Conservation (phyloP, 2,329 filamentous ascomycete species). For the Blumeriella jaapii region DNA sequence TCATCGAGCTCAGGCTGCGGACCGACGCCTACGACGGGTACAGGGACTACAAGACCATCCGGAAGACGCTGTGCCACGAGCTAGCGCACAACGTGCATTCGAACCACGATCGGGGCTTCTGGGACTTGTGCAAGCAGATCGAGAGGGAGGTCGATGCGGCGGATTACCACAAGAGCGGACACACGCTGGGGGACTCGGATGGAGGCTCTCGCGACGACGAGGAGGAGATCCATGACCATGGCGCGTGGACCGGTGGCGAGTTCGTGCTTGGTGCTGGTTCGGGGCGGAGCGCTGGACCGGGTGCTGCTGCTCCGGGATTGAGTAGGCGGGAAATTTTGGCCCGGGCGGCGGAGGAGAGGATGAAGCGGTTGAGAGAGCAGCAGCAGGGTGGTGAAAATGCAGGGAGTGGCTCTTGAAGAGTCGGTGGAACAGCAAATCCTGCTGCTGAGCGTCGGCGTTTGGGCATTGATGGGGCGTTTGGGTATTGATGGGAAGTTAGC, state of each 20-base stretch:
- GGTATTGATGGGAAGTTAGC: no score
- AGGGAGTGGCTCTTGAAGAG: neutral
- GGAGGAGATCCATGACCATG: conserved; percentile 51
- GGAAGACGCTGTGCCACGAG: conserved; percentile 90
- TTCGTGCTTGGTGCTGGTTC: conserved; percentile 55
- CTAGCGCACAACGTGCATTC: conserved; percentile 83
- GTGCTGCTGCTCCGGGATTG: conserved; percentile 32
- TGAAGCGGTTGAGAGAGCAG: conserved; percentile 23
- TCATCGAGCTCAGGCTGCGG: conserved; percentile 80
- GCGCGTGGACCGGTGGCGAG: conserved; percentile 69
- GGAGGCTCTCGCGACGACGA: conserved; percentile 25
- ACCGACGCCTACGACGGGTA: conserved; percentile 94
- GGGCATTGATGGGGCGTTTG: no score
- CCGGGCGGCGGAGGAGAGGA: conserved; percentile 54
- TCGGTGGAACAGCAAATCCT: no score
- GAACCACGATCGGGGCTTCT: conserved; percentile 78
- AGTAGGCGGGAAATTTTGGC: conserved; percentile 66
- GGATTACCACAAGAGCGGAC: conserved; percentile 67
- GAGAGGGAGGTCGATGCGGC: conserved; percentile 73
- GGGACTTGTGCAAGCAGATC: conserved; percentile 78
- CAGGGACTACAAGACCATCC: conserved; percentile 80
- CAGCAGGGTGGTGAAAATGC: conserved; percentile 11
- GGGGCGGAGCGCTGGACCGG: conserved; percentile 28
- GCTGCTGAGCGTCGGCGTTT: conserved; percentile 2
- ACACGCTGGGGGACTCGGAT: conserved; percentile 45